phyloP scores from a whole-genome alignment of 176 grass and related monocot genomes.

The Cenchrus fungigraminus region DNA sequence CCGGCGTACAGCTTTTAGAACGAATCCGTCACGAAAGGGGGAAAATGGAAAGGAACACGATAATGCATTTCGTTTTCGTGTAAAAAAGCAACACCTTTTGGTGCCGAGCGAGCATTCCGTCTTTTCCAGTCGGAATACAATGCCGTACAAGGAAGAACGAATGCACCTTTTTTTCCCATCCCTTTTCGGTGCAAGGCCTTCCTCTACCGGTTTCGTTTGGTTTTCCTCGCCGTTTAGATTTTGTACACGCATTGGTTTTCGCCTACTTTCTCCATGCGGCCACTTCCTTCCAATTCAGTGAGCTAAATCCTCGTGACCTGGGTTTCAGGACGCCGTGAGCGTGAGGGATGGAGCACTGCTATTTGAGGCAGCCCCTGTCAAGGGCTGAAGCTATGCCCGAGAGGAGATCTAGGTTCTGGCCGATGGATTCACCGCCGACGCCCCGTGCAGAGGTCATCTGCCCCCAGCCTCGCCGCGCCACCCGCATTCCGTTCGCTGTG shows the following conservation, averaged over 20 bases:
- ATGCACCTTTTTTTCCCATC: neutral
- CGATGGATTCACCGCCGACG: constrained; percentile 56
- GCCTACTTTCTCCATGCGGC: neutral
- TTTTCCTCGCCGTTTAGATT: constrained; percentile 9
- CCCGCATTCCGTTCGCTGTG: constrained; percentile 40
- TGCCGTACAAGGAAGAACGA: neutral
- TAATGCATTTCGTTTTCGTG: constrained; percentile 8
- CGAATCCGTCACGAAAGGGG: neutral
- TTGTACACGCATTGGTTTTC: constrained; percentile 8
- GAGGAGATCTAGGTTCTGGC: constrained; percentile 79
- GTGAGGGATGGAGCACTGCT: constrained; percentile 61
- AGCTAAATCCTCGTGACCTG: neutral
- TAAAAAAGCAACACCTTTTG: neutral
- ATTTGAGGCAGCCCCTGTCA: constrained; percentile 46
- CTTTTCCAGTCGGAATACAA: neutral
- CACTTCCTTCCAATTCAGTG: constrained; percentile 11
- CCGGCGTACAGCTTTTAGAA: neutral
- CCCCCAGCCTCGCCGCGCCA: constrained; percentile 68
- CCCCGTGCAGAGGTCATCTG: constrained; percentile 70
- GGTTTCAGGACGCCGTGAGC: constrained; percentile 30
- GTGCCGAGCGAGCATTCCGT: neutral
- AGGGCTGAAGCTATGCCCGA: constrained; percentile 56
- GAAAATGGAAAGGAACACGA: neutral
- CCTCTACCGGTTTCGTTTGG: neutral
- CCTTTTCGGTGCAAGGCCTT: neutral